Evolutionary conservation across 148 eudicot species (phyloP), one percentile per base, ranked within the genome.

Genomic region (Spergularia bocconei): DNA sequence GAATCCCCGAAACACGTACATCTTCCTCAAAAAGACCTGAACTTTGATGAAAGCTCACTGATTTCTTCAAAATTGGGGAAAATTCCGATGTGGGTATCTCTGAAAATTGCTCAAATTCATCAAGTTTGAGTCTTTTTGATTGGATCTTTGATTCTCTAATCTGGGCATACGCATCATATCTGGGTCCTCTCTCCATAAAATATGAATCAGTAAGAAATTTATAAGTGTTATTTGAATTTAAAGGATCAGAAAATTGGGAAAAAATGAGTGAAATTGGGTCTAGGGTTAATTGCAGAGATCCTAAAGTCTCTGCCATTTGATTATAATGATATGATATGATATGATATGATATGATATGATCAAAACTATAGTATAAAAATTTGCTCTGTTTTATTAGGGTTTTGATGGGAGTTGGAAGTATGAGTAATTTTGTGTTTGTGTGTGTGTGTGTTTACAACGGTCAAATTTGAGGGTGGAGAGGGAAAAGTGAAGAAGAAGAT

Each of bases 141-240:
- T 86, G 70, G 36, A 95, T 85, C 76, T 67, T 91, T 8, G 82
- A 83, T 77, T 95, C 95, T 48, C 97, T 79, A 72, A 93, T 85
- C 47, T 78, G 84, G 11, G 93, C 88, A 68, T 93, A 93, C 3
- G 85, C 91, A 13, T 87, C 67, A 85, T 89, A 93, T 52, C 89
- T 82, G 15, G 97, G 86, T 0, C 98, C 98, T 77, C 98, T 80
- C 80, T 91, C 90, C 76, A 79, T 75, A 67, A 70, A 60, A 67
- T 79, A 83, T 33, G 81, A 72, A 73, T 78, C 85, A 19, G 85
- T 75, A 10, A 81, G 79, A 51, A 80, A 75, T 33, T 60, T 71
- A 72, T 74, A 59, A 15, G 84, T 39, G 19, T 73, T 73, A 51
- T 54, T 73, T 51, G 77, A 73, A 64, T 73, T 76, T 4, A 63